Base-by-base conservation (phyloP, 2,329 filamentous ascomycete genomes). In the Ophiosphaerella narmari region DNA sequence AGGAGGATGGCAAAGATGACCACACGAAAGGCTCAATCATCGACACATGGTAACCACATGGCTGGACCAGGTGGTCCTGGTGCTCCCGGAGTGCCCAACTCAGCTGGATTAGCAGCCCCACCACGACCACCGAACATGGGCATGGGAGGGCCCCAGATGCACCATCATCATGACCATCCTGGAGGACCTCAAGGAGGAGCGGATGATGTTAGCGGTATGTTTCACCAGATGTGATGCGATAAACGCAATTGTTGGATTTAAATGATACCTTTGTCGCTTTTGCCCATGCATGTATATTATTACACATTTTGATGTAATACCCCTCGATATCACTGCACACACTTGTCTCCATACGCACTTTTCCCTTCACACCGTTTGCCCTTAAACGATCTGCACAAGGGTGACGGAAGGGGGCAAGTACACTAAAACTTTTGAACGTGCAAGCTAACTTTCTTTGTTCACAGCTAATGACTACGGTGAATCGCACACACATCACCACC, bases 1-100 rank as follows among this genome's bases (percentile, higher is more conserved):
- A 86, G 94, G 60, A 86, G 94, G 60, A 94, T 96, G 90, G 92
- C 92, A 48, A 99, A 99, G 81, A 90, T 97, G 77, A 94, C 87
- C 77, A 92, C 85, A 68, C 86, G 93, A 70, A 93, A 94, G 77
- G 82, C 86, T 60, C 82, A 83, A 65, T 57, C 80, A 82, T 60
- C 79, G 82, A 60, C 85, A 55, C 78, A 85, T 62, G 75, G 80
- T 50, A 75, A 79, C 60, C 86, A 89, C 71, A 86, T 92, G 80
- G 77, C 87, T 66, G 86, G 86, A 61, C 82, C 86, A 65, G 78
- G 80, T 73, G 75, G 76, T 51, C 74, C 79, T 49, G 84, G 83
- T 62, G 82, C 86, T 56, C 79, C 86, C 70, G 84, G 83, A 72
- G 83, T 89, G 78, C 78, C 86, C 54, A 76, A 80, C 67, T 81